Percentiles rank a stretch among this genome's conserved stretches.
Evolutionary conservation across 352 stramenopile genomes (phyloP).

Genomic region (Sclerospora graminicola): DNA sequence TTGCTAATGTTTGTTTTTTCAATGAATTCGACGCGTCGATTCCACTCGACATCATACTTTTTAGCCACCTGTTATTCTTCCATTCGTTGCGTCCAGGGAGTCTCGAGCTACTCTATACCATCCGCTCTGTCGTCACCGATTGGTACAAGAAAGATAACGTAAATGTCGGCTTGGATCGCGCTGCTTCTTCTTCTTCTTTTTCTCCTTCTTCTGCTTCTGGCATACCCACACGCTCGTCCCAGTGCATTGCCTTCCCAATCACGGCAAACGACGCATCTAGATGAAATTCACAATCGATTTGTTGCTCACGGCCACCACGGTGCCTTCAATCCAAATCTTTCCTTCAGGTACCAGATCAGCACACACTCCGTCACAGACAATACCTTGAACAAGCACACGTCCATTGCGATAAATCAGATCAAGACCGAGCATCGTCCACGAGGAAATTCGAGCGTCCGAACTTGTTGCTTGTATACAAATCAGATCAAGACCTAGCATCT

Average conservation of each 20-base stretch:
- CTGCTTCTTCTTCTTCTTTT: constrained; percentile 6
- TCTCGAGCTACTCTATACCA: constrained; percentile 15
- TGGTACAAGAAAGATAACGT: constrained; percentile 69
- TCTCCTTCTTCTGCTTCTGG: too few species aligned
- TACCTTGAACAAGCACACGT: constrained; percentile 64
- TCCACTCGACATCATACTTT: constrained; percentile 74
- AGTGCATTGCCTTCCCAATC: constrained; percentile 52
- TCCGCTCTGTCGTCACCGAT: constrained; percentile 22
- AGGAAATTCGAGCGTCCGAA: too few species aligned
- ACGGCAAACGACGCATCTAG: constrained; percentile 69
- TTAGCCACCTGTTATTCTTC: constrained; percentile 17
- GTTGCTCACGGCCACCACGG: constrained; percentile 60
- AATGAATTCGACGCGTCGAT: constrained; percentile 69
- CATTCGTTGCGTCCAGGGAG: constrained; percentile 15
- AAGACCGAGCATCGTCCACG: too few species aligned
- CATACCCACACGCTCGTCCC: constrained; percentile 11
- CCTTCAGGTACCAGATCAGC: constrained; percentile 47
- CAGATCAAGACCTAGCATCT: too few species aligned
- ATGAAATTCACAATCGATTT: constrained; percentile 78
- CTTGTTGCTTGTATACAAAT: too few species aligned
- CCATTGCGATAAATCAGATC: constrained; percentile 75
- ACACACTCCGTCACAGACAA: constrained; percentile 55
- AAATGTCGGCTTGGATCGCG: constrained; percentile 19
- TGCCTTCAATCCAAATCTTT: constrained; percentile 68
- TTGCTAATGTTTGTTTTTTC: constrained; percentile 40